Percentiles rank a stretch among this genome's conserved stretches.
Evolutionary conservation across 441 rosid species (phyloP).

Genomic region (Rhodomyrtus psidioides): DNA sequence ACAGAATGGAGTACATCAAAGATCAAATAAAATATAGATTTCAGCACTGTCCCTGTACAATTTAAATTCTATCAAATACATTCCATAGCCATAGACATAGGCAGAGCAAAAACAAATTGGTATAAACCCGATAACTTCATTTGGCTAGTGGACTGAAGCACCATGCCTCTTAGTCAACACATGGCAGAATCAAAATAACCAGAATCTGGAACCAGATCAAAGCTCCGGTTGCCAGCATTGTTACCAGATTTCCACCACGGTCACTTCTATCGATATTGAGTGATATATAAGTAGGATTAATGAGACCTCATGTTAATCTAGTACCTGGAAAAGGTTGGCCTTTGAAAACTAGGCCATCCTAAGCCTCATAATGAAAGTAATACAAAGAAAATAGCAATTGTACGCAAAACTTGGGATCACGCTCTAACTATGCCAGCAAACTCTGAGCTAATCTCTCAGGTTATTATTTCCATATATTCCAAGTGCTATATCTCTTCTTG

Average conservation of each 20-base stretch:
- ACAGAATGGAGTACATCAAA: slow-evolving; percentile 10
- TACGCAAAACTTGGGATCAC: not conserved
- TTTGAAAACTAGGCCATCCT: not conserved
- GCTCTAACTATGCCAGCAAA: not conserved
- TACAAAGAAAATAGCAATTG: not conserved
- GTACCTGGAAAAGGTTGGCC: not conserved
- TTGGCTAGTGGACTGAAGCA: not conserved
- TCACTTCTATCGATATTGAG: not conserved
- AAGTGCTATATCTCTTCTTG: not conserved
- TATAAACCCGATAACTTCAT: not conserved
- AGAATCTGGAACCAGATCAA: not conserved
- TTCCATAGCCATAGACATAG: not conserved
- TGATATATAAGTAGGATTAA: not conserved
- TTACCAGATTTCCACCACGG: not conserved
- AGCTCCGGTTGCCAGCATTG: not conserved
- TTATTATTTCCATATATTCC: not conserved
- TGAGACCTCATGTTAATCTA: not conserved
- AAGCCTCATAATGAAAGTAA: not conserved
- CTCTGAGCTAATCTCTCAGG: not conserved
- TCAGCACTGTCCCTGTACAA: not conserved
- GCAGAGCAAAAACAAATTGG: not conserved
- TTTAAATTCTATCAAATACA: not conserved
- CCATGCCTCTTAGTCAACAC: not conserved
- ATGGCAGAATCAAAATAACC: not conserved
- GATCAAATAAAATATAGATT: not conserved